Percentiles rank a stretch among this genome's conserved stretches.
Evolutionary conservation across 2,329 filamentous ascomycete genomes (phyloP).

Genomic region (Microdochium nivale): DNA sequence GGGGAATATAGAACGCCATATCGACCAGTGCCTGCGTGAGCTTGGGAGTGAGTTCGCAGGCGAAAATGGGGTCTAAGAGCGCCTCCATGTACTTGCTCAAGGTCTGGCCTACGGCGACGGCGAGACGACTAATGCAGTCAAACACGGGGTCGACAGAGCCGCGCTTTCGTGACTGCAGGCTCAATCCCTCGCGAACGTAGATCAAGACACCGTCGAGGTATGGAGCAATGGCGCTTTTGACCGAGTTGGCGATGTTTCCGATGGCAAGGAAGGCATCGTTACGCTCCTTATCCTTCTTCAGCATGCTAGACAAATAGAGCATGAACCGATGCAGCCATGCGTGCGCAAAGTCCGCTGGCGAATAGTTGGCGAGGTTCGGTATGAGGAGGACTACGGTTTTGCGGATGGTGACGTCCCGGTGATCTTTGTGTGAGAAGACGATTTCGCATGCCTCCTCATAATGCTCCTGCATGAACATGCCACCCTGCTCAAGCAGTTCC

Average conservation of each 20-base stretch:
- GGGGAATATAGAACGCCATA: conserved; percentile 97
- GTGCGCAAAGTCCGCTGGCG: conserved; percentile 80
- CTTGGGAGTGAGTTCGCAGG: conserved; percentile 87
- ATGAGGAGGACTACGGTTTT: conserved; percentile 87
- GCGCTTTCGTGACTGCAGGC: conserved; percentile 62
- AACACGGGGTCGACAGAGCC: conserved; percentile 74
- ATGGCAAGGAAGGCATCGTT: conserved; percentile 95
- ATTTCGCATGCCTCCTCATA: conserved; percentile 91
- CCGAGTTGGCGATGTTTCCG: conserved; percentile 90
- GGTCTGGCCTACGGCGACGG: conserved; percentile 90
- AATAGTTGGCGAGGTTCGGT: conserved; percentile 85
- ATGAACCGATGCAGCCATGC: conserved; percentile 92
- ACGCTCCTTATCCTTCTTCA: conserved; percentile 90
- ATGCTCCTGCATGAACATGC: conserved; percentile 98
- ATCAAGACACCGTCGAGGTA: conserved; percentile 92
- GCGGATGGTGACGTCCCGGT: conserved; percentile 78
- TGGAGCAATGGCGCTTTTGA: conserved; percentile 88
- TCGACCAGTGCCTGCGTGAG: conserved; percentile 93
- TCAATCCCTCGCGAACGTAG: conserved; percentile 85
- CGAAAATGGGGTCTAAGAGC: conserved; percentile 90
- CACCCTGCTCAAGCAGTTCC: conserved; percentile 86
- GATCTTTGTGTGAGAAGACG: conserved; percentile 85
- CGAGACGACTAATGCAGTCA: conserved; percentile 93
- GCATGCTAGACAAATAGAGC: conserved; percentile 86
- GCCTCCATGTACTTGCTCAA: conserved; percentile 98